Base-by-base conservation (phyloP, 2,329 filamentous ascomycete species). In the Acrodontium crateriforme region DNA sequence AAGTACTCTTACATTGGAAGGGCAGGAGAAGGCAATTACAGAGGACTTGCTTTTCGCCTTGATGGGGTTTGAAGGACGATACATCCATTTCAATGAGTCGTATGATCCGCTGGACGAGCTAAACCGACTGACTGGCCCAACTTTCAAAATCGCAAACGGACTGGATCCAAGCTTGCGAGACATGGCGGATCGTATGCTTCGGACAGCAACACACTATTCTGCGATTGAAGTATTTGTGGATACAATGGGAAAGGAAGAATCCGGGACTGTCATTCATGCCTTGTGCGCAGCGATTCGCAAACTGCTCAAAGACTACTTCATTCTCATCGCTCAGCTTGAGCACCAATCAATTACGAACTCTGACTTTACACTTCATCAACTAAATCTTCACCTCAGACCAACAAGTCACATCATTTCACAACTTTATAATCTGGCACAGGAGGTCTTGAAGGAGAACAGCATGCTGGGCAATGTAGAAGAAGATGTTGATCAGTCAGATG, bases 51-150 rank as follows among this genome's bases (percentile, higher is more conserved):
- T 95, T 18, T 94, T 87, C 49, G 84, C 92, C 4, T 91, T 95
- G 45, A 94, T 98, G 85, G 89, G 89, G 14, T 93, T 84, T 39
- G 89, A 98, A 56, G 89, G 89, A n/a, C 84, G 93, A 53, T 95
- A 95, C 50, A 80, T 98, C 36, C 79, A 82, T 30, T 95, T 83
- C 50, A 70, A 69, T 33, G 78, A 82, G 40, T 69, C 71, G 6
- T 95, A 92, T 52, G 76, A 93, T 42, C 83, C 85, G 0, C 61
- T 68, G 3, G 74, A 82, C 28, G 89, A 98, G 58, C 82, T 87
- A 45, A 83, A 91, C 46, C 74, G 85, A 9, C 62, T 98, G 27
- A 69, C 77, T 5, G 89, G 89, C 0, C 89, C 89, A 2, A 60
- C 65, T 7, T 95, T 84, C 56, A 74, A 74, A 38, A 74, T 94